Conservation (phyloP, 1,284 basidiomycete species). For the Cutaneotrichosporon arboriforme region DNA sequence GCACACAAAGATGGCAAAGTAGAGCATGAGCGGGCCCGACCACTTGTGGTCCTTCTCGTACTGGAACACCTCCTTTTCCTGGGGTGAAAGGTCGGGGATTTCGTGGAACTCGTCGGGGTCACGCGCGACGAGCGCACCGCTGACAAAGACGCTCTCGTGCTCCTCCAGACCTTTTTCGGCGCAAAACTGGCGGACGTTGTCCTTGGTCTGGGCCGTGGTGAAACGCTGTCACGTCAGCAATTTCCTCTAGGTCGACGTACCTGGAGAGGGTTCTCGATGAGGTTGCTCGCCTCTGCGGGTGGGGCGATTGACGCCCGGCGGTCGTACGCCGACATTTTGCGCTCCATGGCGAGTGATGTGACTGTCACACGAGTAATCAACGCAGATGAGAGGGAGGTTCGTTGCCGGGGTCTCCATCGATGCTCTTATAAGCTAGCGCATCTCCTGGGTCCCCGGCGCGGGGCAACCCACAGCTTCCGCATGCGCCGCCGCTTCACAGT, state of each 20-base stretch:
- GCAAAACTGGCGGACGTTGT: not conserved
- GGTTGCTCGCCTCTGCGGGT: not conserved
- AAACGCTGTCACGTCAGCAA: slow-evolving; percentile 49
- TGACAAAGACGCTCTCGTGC: slow-evolving; percentile 49
- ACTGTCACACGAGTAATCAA: too few species aligned
- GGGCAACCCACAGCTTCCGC: too few species aligned
- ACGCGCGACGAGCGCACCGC: slow-evolving; percentile 62
- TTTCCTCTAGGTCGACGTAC: not conserved
- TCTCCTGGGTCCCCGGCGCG: too few species aligned
- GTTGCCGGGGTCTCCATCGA: too few species aligned
- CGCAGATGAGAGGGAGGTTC: too few species aligned
- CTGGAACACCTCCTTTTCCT: slow-evolving; percentile 54
- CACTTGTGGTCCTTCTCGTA: slow-evolving; percentile 61
- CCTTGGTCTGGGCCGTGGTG: slow-evolving; percentile 40
- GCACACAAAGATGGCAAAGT: slow-evolving; percentile 31
- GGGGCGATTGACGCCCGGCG: not conserved
- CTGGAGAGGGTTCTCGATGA: slow-evolving; percentile 3
- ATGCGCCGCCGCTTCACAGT: too few species aligned
- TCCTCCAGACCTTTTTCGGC: not conserved
- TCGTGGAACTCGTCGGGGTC: slow-evolving; percentile 52
- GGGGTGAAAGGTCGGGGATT: slow-evolving; percentile 56
- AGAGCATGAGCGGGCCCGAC: slow-evolving; percentile 53
- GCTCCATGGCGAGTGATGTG: too few species aligned
- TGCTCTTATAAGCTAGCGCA: too few species aligned
- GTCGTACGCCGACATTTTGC: too few species aligned